Percentiles rank a stretch among this genome's conserved stretches.
Evolutionary conservation across 2,329 filamentous ascomycete species (phyloP).

Genomic region (Aspergillus latus): DNA sequence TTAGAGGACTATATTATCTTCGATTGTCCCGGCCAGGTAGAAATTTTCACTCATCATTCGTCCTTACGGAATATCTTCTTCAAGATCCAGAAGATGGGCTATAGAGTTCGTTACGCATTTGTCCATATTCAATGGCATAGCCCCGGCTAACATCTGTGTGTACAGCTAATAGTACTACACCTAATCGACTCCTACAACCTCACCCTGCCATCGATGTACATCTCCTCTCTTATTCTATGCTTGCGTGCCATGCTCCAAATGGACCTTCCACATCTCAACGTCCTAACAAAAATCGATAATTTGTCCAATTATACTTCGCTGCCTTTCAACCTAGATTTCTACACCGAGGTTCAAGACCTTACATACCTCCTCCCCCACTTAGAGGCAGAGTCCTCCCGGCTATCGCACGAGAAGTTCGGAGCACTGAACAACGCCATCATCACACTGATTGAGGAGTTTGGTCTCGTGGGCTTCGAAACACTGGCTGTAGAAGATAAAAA

Average conservation of each 20-base stretch:
- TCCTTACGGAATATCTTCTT: slow-evolving; percentile 91
- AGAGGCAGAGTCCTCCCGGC: slow-evolving; percentile 70
- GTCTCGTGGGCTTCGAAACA: slow-evolving; percentile 87
- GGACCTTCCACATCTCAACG: slow-evolving; percentile 93
- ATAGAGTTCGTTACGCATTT: slow-evolving; percentile 65
- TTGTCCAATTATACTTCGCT: slow-evolving; percentile 78
- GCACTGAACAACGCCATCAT: slow-evolving; percentile 84
- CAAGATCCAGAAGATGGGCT: slow-evolving; percentile 83
- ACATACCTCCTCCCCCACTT: slow-evolving; percentile 78
- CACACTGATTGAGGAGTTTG: slow-evolving; percentile 83
- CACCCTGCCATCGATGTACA: slow-evolving; percentile 89
- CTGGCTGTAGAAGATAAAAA: slow-evolving; percentile 94
- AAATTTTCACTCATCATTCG: slow-evolving; percentile 93
- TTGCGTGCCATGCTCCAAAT: slow-evolving; percentile 97
- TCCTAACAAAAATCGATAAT: slow-evolving; percentile 97
- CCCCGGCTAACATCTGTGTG: slow-evolving; percentile 8
- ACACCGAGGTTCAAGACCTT: slow-evolving; percentile 95
- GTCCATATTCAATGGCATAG: neutral
- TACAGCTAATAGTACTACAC: slow-evolving; percentile 85
- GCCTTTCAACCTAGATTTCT: slow-evolving; percentile 94
- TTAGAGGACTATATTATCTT: slow-evolving; percentile 88
- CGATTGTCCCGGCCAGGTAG: slow-evolving; percentile 95
- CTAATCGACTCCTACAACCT: slow-evolving; percentile 92
- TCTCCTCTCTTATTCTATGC: slow-evolving; percentile 89
- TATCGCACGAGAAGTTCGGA: slow-evolving; percentile 73